phyloP scores from a whole-genome alignment of 495 filamentous ascomycete genomes.

The Aspergillus bertholletiae region DNA sequence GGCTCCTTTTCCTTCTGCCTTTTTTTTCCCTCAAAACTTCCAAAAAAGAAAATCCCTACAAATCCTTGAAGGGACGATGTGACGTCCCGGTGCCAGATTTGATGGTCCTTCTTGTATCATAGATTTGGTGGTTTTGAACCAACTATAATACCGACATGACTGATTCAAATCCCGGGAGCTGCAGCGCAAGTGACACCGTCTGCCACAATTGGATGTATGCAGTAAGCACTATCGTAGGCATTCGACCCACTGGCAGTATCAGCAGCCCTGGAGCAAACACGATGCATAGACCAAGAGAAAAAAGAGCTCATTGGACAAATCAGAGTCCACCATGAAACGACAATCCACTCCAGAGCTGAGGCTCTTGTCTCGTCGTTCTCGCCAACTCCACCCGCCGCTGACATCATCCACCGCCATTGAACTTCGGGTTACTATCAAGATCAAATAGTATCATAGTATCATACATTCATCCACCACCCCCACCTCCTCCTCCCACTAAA shows the following conservation, averaged over 20 bases:
- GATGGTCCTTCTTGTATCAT: not conserved
- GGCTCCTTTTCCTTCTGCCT: conserved; percentile 7
- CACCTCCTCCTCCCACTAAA: conserved; percentile 3
- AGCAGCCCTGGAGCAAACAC: too few species aligned
- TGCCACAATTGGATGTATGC: too few species aligned
- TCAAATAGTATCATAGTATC: not conserved
- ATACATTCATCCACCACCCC: not conserved
- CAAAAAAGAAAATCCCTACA: not conserved
- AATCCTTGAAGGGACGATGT: not conserved
- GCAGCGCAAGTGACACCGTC: not conserved
- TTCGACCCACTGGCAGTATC: too few species aligned
- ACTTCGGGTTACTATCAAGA: not conserved
- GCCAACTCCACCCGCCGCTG: conserved; percentile 23
- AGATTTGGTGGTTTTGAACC: not conserved
- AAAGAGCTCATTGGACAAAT: too few species aligned
- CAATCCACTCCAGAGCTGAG: too few species aligned
- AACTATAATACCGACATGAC: not conserved
- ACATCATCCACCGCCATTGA: conserved; percentile 33
- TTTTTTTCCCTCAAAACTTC: conserved; percentile 11
- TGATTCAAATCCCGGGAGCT: not conserved
- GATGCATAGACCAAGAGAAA: too few species aligned
- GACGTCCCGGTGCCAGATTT: not conserved
- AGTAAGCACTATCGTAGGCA: too few species aligned
- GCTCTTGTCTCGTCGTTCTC: too few species aligned
- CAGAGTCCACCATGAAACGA: not conserved